Conservation (phyloP, 805 yeast genomes). For the Hanseniaspora guilliermondii region DNA sequence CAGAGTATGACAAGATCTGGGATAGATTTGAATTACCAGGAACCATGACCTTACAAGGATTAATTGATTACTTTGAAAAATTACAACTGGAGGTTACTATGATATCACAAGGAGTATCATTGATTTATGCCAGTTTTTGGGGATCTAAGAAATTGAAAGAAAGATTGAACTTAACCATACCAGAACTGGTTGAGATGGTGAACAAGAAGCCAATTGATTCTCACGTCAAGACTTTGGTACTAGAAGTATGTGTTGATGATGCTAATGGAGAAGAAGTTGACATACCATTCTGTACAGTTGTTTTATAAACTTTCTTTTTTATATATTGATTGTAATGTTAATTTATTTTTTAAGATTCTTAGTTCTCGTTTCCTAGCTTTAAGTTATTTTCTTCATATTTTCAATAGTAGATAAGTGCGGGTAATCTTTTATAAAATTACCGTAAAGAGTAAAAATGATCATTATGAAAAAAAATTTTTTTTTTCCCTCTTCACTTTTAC, state of each 20-base stretch:
- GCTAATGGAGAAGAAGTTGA: conserved; percentile 89
- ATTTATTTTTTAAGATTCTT: too few relatives aligned
- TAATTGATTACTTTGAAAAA: conserved; percentile 62
- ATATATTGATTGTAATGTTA: background rate
- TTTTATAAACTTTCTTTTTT: conserved; percentile 26
- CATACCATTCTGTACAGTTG: conserved; percentile 73
- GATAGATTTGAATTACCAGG: conserved; percentile 78
- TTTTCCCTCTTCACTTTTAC: background rate
- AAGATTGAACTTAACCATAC: conserved; percentile 52
- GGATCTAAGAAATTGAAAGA: conserved; percentile 84
- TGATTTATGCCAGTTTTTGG: conserved; percentile 84
- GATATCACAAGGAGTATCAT: conserved; percentile 82
- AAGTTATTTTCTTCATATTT: background rate
- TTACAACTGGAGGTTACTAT: conserved; percentile 82
- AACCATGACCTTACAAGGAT: conserved; percentile 59
- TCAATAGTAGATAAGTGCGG: background rate
- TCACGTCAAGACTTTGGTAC: conserved; percentile 63
- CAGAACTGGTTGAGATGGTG: conserved; percentile 69
- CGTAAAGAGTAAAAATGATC: too few relatives aligned
- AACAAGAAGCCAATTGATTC: conserved; percentile 69
- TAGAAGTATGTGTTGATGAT: conserved; percentile 90
- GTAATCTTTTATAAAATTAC: background rate
- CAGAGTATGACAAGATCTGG: conserved; percentile 83
- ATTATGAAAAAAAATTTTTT: background rate
- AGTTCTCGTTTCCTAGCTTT: background rate